phyloP scores from a whole-genome alignment of 176 grass and related monocot genomes.

The Tillandsia fasciculata region DNA sequence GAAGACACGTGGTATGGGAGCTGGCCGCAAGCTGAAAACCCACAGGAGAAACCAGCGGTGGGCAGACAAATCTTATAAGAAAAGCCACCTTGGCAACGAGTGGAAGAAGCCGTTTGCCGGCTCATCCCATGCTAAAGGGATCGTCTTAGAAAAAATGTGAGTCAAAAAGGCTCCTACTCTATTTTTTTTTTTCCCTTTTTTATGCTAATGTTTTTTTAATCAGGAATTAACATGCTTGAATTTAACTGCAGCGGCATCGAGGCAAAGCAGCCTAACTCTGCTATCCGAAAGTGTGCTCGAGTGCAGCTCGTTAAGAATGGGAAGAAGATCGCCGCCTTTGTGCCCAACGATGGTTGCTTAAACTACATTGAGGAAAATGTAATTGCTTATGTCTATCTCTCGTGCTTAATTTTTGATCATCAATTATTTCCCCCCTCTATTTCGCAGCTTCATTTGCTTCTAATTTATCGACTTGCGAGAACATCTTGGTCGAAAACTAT shows the following conservation, averaged over 20 bases:
- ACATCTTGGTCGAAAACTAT: too few species aligned
- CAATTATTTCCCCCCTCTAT: not conserved
- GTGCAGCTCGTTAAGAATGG: slow-evolving; percentile 71
- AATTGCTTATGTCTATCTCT: not conserved
- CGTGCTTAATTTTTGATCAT: not conserved
- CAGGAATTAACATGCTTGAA: not conserved
- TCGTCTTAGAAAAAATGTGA: slow-evolving; percentile 71
- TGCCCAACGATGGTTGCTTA: slow-evolving; percentile 76
- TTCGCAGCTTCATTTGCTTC: not conserved
- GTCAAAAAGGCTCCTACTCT: not conserved
- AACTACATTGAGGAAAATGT: slow-evolving; percentile 76
- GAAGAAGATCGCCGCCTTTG: slow-evolving; percentile 75
- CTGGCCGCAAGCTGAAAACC: slow-evolving; percentile 65
- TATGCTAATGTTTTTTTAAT: not conserved
- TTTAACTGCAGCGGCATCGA: slow-evolving; percentile 44
- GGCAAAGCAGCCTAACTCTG: slow-evolving; percentile 78
- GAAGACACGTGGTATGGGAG: slow-evolving; percentile 77
- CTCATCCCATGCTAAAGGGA: slow-evolving; percentile 74
- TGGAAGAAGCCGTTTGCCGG: slow-evolving; percentile 84
- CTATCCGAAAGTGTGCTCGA: slow-evolving; percentile 67
- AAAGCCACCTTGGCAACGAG: slow-evolving; percentile 70
- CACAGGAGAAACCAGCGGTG: slow-evolving; percentile 64
- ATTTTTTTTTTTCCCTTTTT: too few species aligned
- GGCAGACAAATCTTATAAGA: slow-evolving; percentile 70
- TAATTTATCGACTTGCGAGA: too few species aligned